phyloP scores from a whole-genome alignment of 768 basidiomycete species.

The Serendipita vermifera region DNA sequence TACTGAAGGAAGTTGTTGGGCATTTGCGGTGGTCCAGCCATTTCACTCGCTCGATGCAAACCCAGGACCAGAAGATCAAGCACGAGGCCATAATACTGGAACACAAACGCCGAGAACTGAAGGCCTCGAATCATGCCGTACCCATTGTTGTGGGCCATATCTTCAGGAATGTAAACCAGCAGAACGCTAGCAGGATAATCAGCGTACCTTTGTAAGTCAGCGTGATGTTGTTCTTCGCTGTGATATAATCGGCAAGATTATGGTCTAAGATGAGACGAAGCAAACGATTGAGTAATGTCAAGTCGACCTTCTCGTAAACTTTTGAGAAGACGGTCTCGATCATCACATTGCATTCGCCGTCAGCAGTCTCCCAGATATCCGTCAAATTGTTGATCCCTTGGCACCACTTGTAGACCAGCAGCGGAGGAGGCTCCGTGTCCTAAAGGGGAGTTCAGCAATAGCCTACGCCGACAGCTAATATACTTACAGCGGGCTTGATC shows the following conservation, averaged over 20 bases:
- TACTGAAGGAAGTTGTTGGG: constrained; percentile 98
- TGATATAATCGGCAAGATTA: constrained; percentile 98
- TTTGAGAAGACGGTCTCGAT: constrained; percentile 98
- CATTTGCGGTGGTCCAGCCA: constrained; percentile 95
- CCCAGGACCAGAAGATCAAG: constrained; percentile 92
- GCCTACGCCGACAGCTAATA: constrained; percentile 15
- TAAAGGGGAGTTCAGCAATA: constrained; percentile 25
- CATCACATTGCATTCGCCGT: constrained; percentile 95
- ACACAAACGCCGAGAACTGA: constrained; percentile 97
- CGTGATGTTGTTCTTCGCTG: constrained; percentile 93
- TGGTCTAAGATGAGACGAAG: constrained; percentile 95
- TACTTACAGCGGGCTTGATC: constrained; percentile 81
- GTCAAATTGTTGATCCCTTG: constrained; percentile 98
- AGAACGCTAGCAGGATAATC: background rate
- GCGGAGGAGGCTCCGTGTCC: constrained; percentile 92
- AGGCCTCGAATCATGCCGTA: constrained; percentile 95
- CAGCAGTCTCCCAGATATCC: constrained; percentile 95
- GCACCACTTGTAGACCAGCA: constrained; percentile 99
- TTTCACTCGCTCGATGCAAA: constrained; percentile 94
- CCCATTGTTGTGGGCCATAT: constrained; percentile 97
- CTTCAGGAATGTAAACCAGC: constrained; percentile 18
- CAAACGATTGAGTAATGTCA: constrained; percentile 89
- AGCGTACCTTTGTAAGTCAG: constrained; percentile 72
- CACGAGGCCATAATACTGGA: constrained; percentile 96
- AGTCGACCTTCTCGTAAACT: constrained; percentile 97